A percentile compares a stretch with the other conserved stretches of the same genome.
phyloP scores from a whole-genome alignment of 192 early-diverging fungal species.

The Umbelopsis sp. region DNA sequence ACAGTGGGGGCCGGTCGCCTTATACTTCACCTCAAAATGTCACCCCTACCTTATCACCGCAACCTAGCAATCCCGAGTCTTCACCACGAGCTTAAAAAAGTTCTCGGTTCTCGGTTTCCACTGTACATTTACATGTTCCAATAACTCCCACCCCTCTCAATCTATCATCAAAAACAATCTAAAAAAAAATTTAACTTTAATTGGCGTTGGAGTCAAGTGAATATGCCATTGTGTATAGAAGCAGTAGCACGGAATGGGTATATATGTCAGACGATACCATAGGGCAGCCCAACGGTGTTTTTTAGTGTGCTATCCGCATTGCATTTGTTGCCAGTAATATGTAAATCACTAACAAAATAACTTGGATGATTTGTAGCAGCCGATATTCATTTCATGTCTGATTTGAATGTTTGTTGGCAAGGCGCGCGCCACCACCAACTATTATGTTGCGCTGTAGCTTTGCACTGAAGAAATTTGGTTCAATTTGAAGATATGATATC shows the following conservation, averaged over 20 bases:
- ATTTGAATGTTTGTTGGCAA: too few relatives aligned
- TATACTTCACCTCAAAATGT: slow-evolving; percentile 14
- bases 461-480: neutral
- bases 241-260: too few relatives aligned
- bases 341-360: too few relatives aligned
- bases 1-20: neutral
- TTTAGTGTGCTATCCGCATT: neutral
- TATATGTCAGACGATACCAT: too few relatives aligned
- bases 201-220: too few relatives aligned
- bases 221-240: too few relatives aligned
- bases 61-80: neutral
- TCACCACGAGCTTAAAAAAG: slow-evolving; percentile 3
- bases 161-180: neutral
- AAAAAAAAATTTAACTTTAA: too few relatives aligned
- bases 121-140: slow-evolving; percentile 16
- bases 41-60: slow-evolving; percentile 6
- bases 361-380: neutral
- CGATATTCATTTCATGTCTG: too few relatives aligned
- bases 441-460: neutral
- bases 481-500: neutral
- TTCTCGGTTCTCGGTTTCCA: neutral
- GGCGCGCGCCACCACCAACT: too few relatives aligned
- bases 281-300: neutral
- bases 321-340: too few relatives aligned
- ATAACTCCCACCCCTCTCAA: neutral